A percentile compares a stretch with the other conserved stretches of the same genome.
These are phyloP conservation scores for Debaryomyces fabryi DNA, from an alignment of 1,139 yeast genomes.

Conservation along the genomic window DNA sequence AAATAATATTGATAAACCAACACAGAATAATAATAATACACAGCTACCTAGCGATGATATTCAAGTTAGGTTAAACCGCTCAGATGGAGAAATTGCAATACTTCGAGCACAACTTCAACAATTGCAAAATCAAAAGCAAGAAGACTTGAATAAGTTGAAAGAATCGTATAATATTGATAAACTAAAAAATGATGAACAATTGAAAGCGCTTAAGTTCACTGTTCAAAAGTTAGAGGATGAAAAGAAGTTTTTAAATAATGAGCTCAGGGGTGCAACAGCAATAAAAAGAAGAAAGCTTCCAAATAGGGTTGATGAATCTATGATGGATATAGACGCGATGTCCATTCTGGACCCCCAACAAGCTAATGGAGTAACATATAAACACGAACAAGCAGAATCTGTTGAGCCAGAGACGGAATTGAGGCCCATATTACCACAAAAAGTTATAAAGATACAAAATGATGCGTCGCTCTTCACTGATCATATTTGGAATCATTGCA, in stretches of 20 bases:
- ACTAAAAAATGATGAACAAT: slow-evolving; percentile 42
- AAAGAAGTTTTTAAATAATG: slow-evolving; percentile 60
- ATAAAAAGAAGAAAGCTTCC: slow-evolving; percentile 18
- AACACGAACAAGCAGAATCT: not conserved
- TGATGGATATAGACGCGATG: slow-evolving; percentile 4
- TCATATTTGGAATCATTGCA: slow-evolving; percentile 40
- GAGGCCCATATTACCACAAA: slow-evolving; percentile 14
- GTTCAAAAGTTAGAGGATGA: slow-evolving; percentile 69
- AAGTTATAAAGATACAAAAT: slow-evolving; percentile 30
- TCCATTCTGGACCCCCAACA: not conserved
- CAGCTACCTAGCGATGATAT: slow-evolving; percentile 15
- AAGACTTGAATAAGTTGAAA: slow-evolving; percentile 46
- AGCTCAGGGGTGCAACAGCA: slow-evolving; percentile 30
- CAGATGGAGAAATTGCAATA: slow-evolving; percentile 80
- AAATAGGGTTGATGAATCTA: slow-evolving; percentile 6
- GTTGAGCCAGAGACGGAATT: not conserved
- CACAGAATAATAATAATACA: slow-evolving; percentile 1
- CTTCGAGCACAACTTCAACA: slow-evolving; percentile 64
- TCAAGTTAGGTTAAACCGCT: slow-evolving; percentile 40
- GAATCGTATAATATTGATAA: slow-evolving; percentile 32
- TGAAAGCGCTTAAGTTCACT: slow-evolving; percentile 42
- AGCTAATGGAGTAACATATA: not conserved
- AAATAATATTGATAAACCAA: not conserved
- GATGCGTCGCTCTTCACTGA: slow-evolving; percentile 42
- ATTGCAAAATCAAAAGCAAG: slow-evolving; percentile 45